These are phyloP conservation scores for Psilocybe subaeruginosa DNA, from an alignment of 768 basidiomycete species.

Conservation along the genomic window DNA sequence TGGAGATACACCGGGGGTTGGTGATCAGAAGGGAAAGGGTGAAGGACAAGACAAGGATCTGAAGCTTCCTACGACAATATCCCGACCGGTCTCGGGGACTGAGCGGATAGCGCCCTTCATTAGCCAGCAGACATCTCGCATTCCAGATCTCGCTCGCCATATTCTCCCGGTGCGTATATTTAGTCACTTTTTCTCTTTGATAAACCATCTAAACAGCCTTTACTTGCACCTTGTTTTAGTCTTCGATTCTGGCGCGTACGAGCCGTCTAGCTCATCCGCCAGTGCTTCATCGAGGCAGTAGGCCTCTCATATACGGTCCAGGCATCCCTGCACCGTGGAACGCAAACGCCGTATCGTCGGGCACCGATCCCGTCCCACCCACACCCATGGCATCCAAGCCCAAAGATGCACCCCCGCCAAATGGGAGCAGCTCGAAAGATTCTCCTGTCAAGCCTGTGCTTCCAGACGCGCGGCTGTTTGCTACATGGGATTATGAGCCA, in stretches of 20 bases:
- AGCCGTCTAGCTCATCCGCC: slow-evolving; percentile 70
- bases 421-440: slow-evolving; percentile 25
- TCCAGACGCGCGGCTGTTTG: slow-evolving; percentile 55
- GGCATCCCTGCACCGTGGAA: slow-evolving; percentile 61
- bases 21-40: slow-evolving; percentile 25
- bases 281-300: slow-evolving; percentile 55
- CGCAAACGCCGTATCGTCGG: slow-evolving; percentile 35
- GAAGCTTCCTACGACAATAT: slow-evolving; percentile 53
- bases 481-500: slow-evolving; percentile 60
- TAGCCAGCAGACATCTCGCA: slow-evolving; percentile 63
- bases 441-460: slow-evolving; percentile 36
- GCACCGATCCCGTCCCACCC: slow-evolving; percentile 28
- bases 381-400: slow-evolving; percentile 31
- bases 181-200: background rate
- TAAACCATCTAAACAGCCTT: slow-evolving; percentile 1
- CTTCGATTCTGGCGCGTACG: slow-evolving; percentile 58
- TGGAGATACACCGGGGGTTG: slow-evolving; percentile 24
- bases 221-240: slow-evolving; percentile 33
- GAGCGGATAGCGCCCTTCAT: slow-evolving; percentile 66
- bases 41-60: slow-evolving; percentile 50
- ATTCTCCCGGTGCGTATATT: slow-evolving; percentile 64
- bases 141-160: slow-evolving; percentile 68
- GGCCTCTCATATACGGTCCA: slow-evolving; percentile 48
- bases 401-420: slow-evolving; percentile 27
- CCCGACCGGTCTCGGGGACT: slow-evolving; percentile 43